A percentile compares a stretch with the other conserved stretches of the same genome.
phyloP scores from a whole-genome alignment of 2,329 filamentous ascomycete species.

The Claviceps maximensis region DNA sequence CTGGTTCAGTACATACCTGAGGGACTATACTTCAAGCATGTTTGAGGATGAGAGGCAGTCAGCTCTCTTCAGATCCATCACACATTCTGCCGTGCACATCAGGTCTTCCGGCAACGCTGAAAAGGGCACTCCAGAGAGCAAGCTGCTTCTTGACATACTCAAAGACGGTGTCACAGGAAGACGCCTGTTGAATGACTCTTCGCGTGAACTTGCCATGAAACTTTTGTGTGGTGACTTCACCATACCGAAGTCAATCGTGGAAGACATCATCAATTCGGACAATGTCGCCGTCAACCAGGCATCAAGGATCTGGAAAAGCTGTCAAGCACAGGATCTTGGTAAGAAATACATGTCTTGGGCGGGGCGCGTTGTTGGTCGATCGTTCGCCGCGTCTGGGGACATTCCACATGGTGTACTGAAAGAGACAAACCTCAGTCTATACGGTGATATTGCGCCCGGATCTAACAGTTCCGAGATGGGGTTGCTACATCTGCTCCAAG shows the following conservation, averaged over 20 bases:
- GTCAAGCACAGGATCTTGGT: slow-evolving; percentile 48
- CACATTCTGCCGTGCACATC: slow-evolving; percentile 54
- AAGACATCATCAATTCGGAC: slow-evolving; percentile 60
- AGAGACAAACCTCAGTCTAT: slow-evolving; percentile 44
- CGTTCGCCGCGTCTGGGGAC: slow-evolving; percentile 64
- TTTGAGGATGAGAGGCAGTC: slow-evolving; percentile 37
- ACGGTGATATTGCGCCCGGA: slow-evolving; percentile 31
- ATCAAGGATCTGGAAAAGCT: slow-evolving; percentile 63
- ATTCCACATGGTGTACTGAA: slow-evolving; percentile 46
- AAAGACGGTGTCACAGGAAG: slow-evolving; percentile 51
- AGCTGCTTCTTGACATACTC: slow-evolving; percentile 66
- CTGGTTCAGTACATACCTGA: slow-evolving; percentile 65
- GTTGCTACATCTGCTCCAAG: slow-evolving; percentile 47
- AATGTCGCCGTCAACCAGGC: slow-evolving; percentile 47
- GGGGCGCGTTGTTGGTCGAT: slow-evolving; percentile 68
- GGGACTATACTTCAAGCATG: slow-evolving; percentile 41
- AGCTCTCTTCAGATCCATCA: slow-evolving; percentile 51
- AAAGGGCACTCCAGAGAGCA: slow-evolving; percentile 61
- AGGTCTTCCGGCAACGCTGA: slow-evolving; percentile 56
- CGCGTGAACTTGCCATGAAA: slow-evolving; percentile 55
- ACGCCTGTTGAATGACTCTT: slow-evolving; percentile 55
- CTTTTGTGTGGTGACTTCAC: slow-evolving; percentile 67
- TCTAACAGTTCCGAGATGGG: slow-evolving; percentile 48
- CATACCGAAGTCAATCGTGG: slow-evolving; percentile 25
- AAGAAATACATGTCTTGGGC: slow-evolving; percentile 72